phyloP scores from a whole-genome alignment of 768 basidiomycete genomes.

The Tylopilus sp. region DNA sequence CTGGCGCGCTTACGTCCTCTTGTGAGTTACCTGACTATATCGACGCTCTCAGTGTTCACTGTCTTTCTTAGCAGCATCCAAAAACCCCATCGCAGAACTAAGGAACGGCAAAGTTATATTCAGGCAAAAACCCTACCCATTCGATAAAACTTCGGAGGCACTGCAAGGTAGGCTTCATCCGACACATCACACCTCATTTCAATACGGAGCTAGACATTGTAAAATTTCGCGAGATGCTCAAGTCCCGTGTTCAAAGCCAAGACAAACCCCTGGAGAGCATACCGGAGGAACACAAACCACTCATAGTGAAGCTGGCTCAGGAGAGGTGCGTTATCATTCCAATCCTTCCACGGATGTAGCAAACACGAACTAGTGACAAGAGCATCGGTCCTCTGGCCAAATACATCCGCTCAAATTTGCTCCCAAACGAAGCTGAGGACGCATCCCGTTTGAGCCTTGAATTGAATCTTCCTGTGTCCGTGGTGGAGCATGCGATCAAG shows the following conservation, averaged over 20 bases:
- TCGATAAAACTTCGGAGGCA: slow-evolving; percentile 79
- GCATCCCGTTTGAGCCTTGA: slow-evolving; percentile 32
- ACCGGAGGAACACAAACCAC: slow-evolving; percentile 65
- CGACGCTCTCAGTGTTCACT: background rate
- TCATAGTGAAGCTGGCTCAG: slow-evolving; percentile 80
- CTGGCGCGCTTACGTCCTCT: slow-evolving; percentile 7
- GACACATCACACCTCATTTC: background rate
- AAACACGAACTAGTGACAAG: slow-evolving; percentile 59
- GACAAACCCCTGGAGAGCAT: slow-evolving; percentile 52
- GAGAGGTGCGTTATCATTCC: slow-evolving; percentile 60
- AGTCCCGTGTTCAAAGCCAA: slow-evolving; percentile 45
- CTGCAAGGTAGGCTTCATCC: slow-evolving; percentile 58
- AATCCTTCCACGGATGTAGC: slow-evolving; percentile 1
- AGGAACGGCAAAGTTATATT: slow-evolving; percentile 76
- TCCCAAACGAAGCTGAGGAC: slow-evolving; percentile 60
- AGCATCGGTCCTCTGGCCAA: slow-evolving; percentile 58
- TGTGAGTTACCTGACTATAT: slow-evolving; percentile 14
- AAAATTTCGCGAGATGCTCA: slow-evolving; percentile 70
- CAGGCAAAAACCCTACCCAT: slow-evolving; percentile 69
- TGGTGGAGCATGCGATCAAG: slow-evolving; percentile 66
- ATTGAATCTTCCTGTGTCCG: slow-evolving; percentile 38
- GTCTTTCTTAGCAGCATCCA: slow-evolving; percentile 35
- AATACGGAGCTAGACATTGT: slow-evolving; percentile 56
- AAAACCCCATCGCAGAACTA: slow-evolving; percentile 51
- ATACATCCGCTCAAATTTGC: slow-evolving; percentile 63